Evolutionary conservation across 2,329 filamentous ascomycete species (phyloP).

Genomic region (Triangularia verruculosa): DNA sequence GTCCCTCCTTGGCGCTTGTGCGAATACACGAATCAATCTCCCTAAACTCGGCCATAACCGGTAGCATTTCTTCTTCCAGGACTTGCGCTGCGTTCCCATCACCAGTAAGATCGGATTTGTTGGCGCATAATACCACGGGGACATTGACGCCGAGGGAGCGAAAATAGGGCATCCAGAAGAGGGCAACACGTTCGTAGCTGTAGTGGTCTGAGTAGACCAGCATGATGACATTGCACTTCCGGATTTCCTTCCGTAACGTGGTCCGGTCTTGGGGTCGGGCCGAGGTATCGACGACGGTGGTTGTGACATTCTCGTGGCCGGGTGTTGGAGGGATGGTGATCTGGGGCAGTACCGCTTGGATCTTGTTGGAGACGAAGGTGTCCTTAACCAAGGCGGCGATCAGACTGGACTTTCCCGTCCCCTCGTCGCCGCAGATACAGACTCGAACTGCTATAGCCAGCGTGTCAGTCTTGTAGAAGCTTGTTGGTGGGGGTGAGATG

Average conservation of each 20-base stretch:
- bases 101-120: slow-evolving; percentile 86
- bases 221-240: slow-evolving; percentile 94
- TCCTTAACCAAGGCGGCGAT: slow-evolving; percentile 97
- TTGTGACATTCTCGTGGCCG: slow-evolving; percentile 93
- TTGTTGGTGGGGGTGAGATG: not conserved
- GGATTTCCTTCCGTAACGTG: slow-evolving; percentile 86
- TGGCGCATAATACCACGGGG: slow-evolving; percentile 92
- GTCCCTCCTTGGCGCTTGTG: slow-evolving; percentile 85
- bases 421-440: slow-evolving; percentile 94
- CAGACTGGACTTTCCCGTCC: slow-evolving; percentile 88
- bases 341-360: slow-evolving; percentile 88
- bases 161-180: slow-evolving; percentile 99
- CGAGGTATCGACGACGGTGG: slow-evolving; percentile 95
- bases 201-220: slow-evolving; percentile 98
- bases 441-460: slow-evolving; percentile 64
- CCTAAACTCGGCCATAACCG: slow-evolving; percentile 97
- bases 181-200: slow-evolving; percentile 92
- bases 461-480: not conserved
- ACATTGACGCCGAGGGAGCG: slow-evolving; percentile 97
- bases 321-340: slow-evolving; percentile 93
- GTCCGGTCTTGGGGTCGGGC: slow-evolving; percentile 90
- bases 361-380: slow-evolving; percentile 92
- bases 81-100: slow-evolving; percentile 78
- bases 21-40: slow-evolving; percentile 98
- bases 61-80: slow-evolving; percentile 94